These are phyloP conservation scores for Crucihimalaya himalaica DNA, from an alignment of 345 rosid genomes.

Conservation along the genomic window DNA sequence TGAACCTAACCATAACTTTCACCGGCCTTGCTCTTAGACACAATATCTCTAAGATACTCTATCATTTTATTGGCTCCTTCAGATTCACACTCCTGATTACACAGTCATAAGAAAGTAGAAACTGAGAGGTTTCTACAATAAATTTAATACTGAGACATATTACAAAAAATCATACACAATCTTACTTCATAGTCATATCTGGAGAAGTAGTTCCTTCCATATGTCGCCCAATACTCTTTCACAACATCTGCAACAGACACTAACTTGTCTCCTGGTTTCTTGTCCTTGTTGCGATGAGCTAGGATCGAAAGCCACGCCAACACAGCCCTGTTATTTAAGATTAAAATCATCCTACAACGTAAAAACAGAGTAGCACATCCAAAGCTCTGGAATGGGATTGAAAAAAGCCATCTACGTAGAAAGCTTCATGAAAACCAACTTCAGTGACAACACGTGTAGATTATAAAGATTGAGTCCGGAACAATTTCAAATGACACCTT, in stretches of 20 bases:
- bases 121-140: constrained; percentile 28
- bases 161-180: constrained; percentile 3
- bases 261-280: constrained; percentile 73
- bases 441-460: background rate
- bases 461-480: background rate
- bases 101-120: background rate
- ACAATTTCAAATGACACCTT: background rate
- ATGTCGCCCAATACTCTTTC: constrained; percentile 89
- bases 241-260: constrained; percentile 82
- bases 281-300: constrained; percentile 78
- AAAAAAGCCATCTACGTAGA: background rate
- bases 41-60: constrained; percentile 67
- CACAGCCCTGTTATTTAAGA: constrained; percentile 70
- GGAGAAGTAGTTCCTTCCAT: constrained; percentile 90
- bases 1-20: constrained; percentile 65
- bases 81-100: constrained; percentile 86
- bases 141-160: background rate
- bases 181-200: constrained; percentile 96
- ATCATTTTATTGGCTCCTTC: constrained; percentile 92
- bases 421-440: background rate
- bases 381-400: background rate
- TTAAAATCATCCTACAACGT: background rate
- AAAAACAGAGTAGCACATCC: constrained; percentile 7
- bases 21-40: constrained; percentile 70
- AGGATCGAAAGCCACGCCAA: constrained; percentile 93